Evolutionary conservation across 1,284 basidiomycete genomes (phyloP).

Genomic region (Leccinum pachyderme): DNA sequence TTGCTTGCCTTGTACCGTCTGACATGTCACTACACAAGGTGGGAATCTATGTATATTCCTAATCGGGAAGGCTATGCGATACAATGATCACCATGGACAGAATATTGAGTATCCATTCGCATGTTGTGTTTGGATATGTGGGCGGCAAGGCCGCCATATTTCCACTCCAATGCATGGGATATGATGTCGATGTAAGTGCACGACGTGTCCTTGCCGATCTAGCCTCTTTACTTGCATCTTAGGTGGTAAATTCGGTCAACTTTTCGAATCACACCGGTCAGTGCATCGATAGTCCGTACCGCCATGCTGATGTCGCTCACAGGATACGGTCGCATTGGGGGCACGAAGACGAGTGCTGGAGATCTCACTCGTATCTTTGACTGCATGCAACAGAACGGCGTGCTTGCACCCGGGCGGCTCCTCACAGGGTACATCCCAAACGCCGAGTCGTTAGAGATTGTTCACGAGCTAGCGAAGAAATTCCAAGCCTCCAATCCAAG

Average conservation of each 20-base stretch:
- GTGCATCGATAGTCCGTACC: conserved; percentile 18
- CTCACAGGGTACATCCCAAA: conserved; percentile 90
- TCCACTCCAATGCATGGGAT: conserved; percentile 92
- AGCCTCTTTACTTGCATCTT: conserved; percentile 29
- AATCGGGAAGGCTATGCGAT: conserved; percentile 6
- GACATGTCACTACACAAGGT: conserved; percentile 22
- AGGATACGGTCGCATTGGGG: conserved; percentile 80
- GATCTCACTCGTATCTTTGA: conserved; percentile 71
- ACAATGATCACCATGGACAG: conserved; percentile 28
- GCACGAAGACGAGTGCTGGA: conserved; percentile 66
- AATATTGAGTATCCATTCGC: conserved; percentile 86
- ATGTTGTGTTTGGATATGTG: conserved; percentile 96
- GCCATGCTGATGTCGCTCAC: not conserved
- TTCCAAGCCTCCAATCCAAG: conserved; percentile 56
- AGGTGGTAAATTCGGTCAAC: conserved; percentile 95
- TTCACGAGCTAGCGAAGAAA: conserved; percentile 63
- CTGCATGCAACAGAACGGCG: conserved; percentile 63
- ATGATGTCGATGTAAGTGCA: conserved; percentile 89
- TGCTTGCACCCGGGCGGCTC: conserved; percentile 63
- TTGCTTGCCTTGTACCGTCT: conserved; percentile 30
- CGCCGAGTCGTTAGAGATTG: conserved; percentile 72
- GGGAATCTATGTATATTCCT: conserved; percentile 20
- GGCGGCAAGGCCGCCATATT: conserved; percentile 94
- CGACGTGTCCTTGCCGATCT: conserved; percentile 18
- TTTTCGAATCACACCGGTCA: conserved; percentile 92